Evolutionary conservation across 176 grass and related monocot species (phyloP).

Genomic region (bread wheat (Triticum aestivum)): DNA sequence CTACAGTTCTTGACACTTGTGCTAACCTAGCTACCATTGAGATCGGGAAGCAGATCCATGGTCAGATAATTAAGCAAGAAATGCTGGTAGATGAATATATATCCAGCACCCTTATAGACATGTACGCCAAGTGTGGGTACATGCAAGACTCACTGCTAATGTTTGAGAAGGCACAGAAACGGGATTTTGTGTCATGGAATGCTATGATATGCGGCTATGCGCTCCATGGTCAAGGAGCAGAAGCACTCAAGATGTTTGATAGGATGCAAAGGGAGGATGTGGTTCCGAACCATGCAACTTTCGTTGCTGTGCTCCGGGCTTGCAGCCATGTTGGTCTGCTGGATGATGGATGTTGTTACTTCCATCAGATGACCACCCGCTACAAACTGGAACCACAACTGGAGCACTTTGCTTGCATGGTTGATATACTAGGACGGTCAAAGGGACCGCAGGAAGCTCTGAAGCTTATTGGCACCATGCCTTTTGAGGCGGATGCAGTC

Average conservation of each 20-base stretch:
- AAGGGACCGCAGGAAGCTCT: slow-evolving; percentile 66
- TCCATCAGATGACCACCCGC: slow-evolving; percentile 55
- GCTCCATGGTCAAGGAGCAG: slow-evolving; percentile 62
- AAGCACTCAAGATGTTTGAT: slow-evolving; percentile 80
- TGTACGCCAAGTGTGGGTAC: slow-evolving; percentile 84
- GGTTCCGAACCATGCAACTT: slow-evolving; percentile 76
- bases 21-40: slow-evolving; percentile 80
- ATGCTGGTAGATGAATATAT: slow-evolving; percentile 76
- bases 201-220: slow-evolving; percentile 92
- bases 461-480: slow-evolving; percentile 65
- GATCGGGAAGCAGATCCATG: slow-evolving; percentile 75
- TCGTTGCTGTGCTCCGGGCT: slow-evolving; percentile 75
- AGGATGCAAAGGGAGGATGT: slow-evolving; percentile 82
- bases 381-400: slow-evolving; percentile 78
- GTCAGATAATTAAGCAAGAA: slow-evolving; percentile 76
- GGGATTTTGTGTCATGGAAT: slow-evolving; percentile 85
- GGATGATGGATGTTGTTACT: slow-evolving; percentile 65
- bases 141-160: slow-evolving; percentile 58
- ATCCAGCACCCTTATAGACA: slow-evolving; percentile 75
- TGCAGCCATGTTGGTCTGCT: slow-evolving; percentile 80
- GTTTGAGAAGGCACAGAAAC: slow-evolving; percentile 59
- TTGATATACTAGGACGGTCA: slow-evolving; percentile 77
- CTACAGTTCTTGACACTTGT: slow-evolving; percentile 73
- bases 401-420: slow-evolving; percentile 86
- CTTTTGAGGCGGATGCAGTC: slow-evolving; percentile 70